Base-by-base conservation (phyloP, 2,329 filamentous ascomycete species). In the Gnomoniopsis smithogilvyi region DNA sequence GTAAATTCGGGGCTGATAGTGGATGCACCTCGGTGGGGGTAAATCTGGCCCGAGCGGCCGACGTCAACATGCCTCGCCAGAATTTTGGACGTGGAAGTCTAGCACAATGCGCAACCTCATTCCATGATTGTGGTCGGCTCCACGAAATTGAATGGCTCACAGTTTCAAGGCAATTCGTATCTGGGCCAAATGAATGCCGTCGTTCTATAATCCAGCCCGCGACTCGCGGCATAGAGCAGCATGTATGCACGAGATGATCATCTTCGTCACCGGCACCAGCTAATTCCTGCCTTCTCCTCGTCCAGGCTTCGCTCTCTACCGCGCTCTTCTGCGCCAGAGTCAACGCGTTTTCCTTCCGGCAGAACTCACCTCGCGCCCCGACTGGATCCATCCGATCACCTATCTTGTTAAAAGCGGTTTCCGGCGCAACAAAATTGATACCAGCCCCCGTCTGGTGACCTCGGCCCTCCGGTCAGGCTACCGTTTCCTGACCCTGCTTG, bases 261-360 rank as follows among this genome's bases (percentile, higher is more conserved):
- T 15, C 43, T 19, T 19, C 21, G 15, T 12, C 11, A 33, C 3
- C 15, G 11, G 21, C 21, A 43, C 36, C 36, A 36, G 51, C 58
- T 62, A 38, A 59, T 33, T n/a, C 48, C 22, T 36, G 41, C 11
- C 11, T 22, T 7, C 26, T 22, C 11, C 11, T 22, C 6, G 24
- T 22, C 21, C 64, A 88, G 87, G 84, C 68, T 80, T 90, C 63
- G 87, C 89, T 53, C 84, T 94, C 51, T 93, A 88, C 74, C 82
- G 87, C 63, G 85, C 88, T 38, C 82, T 94, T 57, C 74, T 92
- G 54, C 79, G 79, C 62, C 80, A 84, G 72, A 84, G 79, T 60
- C 71, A 75, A 33, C 75, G 72, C 45, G 73, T 89, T 36, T 74
- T 80, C 1, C 73, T 90, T 1, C 79, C 83, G 1, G 66, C 76